Conservation (phyloP, 371 early-diverging fungal genomes). For the Rhizopus stolonifer region DNA sequence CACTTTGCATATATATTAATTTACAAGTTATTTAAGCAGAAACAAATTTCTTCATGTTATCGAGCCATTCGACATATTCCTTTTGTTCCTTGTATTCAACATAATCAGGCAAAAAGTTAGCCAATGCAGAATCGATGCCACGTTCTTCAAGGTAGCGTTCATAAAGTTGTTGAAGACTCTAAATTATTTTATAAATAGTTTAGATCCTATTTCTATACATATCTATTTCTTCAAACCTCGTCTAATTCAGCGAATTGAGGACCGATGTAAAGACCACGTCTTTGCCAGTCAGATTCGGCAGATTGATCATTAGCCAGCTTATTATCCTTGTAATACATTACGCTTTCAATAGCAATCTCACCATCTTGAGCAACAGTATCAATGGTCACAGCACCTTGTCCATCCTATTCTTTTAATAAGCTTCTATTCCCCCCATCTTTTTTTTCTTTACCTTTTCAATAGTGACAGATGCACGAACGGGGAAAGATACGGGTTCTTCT, state of each 20-base stretch:
- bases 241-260: slow-evolving; percentile 92
- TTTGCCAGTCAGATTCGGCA: slow-evolving; percentile 91
- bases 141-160: slow-evolving; percentile 87
- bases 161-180: slow-evolving; percentile 76
- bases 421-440: too few relatives aligned
- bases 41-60: slow-evolving; percentile 75
- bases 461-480: slow-evolving; percentile 79
- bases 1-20: not conserved
- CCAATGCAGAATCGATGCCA: slow-evolving; percentile 75
- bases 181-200: not conserved
- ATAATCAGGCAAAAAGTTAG: slow-evolving; percentile 82
- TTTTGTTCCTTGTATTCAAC: slow-evolving; percentile 92
- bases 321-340: slow-evolving; percentile 70
- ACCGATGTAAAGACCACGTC: slow-evolving; percentile 87
- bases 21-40: slow-evolving; percentile 16
- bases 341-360: slow-evolving; percentile 81
- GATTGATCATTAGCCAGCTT: slow-evolving; percentile 68
- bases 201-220: not conserved
- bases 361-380: slow-evolving; percentile 83
- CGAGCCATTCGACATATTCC: slow-evolving; percentile 87
- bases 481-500: slow-evolving; percentile 60
- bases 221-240: slow-evolving; percentile 44
- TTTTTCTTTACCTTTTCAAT: slow-evolving; percentile 66
- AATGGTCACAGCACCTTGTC: slow-evolving; percentile 76
- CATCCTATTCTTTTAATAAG: slow-evolving; percentile 31